Evolutionary conservation across 2,329 filamentous ascomycete species (phyloP).

Genomic region (Colletotrichum somersetense): DNA sequence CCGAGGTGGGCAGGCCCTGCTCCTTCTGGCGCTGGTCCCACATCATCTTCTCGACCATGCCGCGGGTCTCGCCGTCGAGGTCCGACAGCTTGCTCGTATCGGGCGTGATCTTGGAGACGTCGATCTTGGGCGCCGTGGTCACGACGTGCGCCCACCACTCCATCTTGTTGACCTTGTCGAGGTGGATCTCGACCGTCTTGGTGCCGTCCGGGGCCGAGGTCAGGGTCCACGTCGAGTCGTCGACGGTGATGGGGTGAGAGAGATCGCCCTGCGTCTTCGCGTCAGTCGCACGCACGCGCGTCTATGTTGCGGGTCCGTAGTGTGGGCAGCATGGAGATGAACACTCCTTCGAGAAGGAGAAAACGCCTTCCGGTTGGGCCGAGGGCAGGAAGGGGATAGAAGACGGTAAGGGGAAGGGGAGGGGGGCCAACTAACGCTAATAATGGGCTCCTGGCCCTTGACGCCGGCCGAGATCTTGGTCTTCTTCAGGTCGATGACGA

Average conservation of each 20-base stretch:
- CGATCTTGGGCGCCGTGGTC: constrained; percentile 87
- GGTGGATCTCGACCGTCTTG: constrained; percentile 80
- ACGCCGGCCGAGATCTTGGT: constrained; percentile 81
- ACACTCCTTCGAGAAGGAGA: no score
- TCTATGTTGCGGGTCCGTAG: no score
- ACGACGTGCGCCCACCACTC: constrained; percentile 98
- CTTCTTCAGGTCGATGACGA: constrained; percentile 87
- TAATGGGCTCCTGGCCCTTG: constrained; percentile 88
- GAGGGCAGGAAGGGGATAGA: not conserved
- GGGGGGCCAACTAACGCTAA: constrained; percentile 71
- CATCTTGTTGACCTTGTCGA: constrained; percentile 97
- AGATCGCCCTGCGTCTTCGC: constrained; percentile 78
- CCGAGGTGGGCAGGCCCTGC: constrained; percentile 86
- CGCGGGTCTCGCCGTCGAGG: constrained; percentile 91
- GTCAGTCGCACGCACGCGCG: not conserved
- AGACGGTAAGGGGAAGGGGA: no score
- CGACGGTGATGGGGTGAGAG: constrained; percentile 80
- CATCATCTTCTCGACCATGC: constrained; percentile 99
- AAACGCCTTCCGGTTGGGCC: not conserved
- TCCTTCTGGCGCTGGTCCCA: constrained; percentile 98
- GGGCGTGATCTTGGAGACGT: constrained; percentile 93
- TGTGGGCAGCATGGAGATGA: no score
- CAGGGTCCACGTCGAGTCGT: constrained; percentile 96
- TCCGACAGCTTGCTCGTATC: constrained; percentile 93
- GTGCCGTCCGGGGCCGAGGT: constrained; percentile 77